phyloP scores from a whole-genome alignment of 2,329 filamentous ascomycete genomes.

The Colletotrichum sp. region DNA sequence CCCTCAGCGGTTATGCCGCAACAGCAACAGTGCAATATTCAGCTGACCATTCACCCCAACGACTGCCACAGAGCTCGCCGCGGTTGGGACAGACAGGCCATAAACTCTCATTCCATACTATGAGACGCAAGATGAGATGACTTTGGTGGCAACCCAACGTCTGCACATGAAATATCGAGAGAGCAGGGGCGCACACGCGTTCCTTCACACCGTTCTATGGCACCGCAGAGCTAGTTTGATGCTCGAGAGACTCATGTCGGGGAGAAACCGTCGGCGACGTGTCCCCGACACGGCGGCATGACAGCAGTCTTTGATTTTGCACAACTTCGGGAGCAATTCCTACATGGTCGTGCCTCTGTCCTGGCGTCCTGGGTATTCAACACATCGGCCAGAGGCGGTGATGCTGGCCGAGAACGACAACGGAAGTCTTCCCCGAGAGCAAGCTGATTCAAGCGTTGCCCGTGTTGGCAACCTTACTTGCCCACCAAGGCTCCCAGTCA shows the following conservation, averaged over 20 bases:
- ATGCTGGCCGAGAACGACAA: not conserved
- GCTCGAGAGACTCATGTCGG: not conserved
- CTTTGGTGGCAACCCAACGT: not conserved
- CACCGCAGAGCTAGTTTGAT: not conserved
- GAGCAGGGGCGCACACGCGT: not conserved
- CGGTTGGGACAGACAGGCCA: not conserved
- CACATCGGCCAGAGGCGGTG: not conserved
- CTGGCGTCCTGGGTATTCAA: not conserved
- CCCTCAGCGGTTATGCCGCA: not conserved
- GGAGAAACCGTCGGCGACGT: not conserved
- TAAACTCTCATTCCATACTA: not conserved
- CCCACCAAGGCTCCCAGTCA: slow-evolving; percentile 81
- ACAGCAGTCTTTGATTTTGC: not conserved
- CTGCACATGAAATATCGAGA: not conserved
- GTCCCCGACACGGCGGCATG: not conserved
- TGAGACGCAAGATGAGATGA: not conserved
- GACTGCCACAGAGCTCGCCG: not conserved
- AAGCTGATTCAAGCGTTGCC: not conserved
- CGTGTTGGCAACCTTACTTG: slow-evolving; percentile 30
- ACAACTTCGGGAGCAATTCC: not conserved
- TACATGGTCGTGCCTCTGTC: not conserved
- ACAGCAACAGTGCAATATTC: not conserved
- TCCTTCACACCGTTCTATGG: not conserved
- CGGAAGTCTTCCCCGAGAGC: not conserved
- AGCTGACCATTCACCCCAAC: not conserved